Conservation (phyloP, 2,329 filamentous ascomycete genomes). For the Bipolaris sorokiniana region DNA sequence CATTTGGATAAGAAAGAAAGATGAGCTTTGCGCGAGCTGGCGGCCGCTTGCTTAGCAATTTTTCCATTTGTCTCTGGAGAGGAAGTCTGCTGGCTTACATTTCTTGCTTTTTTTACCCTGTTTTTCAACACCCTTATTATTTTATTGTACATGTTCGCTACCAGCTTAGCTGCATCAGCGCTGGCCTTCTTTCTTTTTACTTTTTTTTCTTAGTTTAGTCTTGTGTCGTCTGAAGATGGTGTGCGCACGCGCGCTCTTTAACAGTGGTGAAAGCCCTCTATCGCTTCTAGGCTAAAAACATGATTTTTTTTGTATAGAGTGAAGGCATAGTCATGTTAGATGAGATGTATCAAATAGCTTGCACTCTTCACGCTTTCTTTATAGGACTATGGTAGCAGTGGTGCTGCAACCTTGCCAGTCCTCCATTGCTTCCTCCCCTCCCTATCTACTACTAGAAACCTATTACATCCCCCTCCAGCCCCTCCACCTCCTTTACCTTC, state of each 20-base stretch:
- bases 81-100: conserved; percentile 17
- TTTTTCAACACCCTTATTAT: conserved; percentile 16
- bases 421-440: not conserved
- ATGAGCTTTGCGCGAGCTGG: not conserved
- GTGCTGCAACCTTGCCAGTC: not conserved
- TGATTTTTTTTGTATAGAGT: not conserved
- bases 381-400: not conserved
- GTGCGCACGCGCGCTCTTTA: not conserved
- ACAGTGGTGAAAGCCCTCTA: not conserved
- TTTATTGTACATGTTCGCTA: conserved; percentile 30
- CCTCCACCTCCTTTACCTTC: conserved; percentile 30
- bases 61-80: not conserved
- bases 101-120: conserved; percentile 13
- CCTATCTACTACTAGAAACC: not conserved
- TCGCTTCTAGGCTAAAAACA: not conserved
- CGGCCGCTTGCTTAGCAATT: not conserved
- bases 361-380: not conserved
- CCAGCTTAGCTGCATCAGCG: conserved; percentile 13
- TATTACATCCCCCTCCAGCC: conserved; percentile 13
- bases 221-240: not conserved
- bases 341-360: not conserved
- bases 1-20: conserved; percentile 5
- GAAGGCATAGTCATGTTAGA: not conserved
- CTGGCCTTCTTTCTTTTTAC: conserved; percentile 17
- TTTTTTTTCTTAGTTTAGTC: conserved; percentile 2